Evolutionary conservation across 768 basidiomycete species (phyloP).

Genomic region (Lepiota venenata): DNA sequence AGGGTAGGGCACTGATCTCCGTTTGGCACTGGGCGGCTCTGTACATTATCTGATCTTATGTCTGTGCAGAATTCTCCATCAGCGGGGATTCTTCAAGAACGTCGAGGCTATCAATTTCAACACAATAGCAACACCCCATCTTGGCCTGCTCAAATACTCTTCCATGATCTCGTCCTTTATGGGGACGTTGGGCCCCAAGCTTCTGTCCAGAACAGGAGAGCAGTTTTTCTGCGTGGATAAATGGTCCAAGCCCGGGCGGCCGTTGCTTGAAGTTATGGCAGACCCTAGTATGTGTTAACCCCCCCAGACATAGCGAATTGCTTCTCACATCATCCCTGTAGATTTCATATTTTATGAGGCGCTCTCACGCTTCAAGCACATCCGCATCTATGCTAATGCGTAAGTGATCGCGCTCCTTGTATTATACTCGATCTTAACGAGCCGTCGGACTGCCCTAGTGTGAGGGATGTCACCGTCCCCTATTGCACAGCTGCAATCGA

Average conservation of each 20-base stretch:
- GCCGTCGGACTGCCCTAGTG: conserved; percentile 33
- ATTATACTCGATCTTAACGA: not conserved
- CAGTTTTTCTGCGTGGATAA: conserved; percentile 75
- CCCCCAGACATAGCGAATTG: not conserved
- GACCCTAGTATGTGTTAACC: conserved; percentile 63
- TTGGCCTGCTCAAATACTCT: conserved; percentile 67
- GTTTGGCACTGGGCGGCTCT: not conserved
- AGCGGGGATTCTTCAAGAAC: conserved; percentile 66
- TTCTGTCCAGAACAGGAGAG: conserved; percentile 77
- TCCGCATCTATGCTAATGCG: conserved; percentile 82
- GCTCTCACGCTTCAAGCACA: conserved; percentile 59
- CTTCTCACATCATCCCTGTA: conserved; percentile 22
- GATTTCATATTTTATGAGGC: conserved; percentile 77
- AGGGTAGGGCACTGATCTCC: conserved; percentile 41
- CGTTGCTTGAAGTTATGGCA: conserved; percentile 74
- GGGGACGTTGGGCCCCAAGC: conserved; percentile 56
- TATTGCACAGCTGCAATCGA: conserved; percentile 79
- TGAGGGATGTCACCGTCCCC: conserved; percentile 80
- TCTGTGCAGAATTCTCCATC: conserved; percentile 51
- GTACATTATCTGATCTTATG: conserved; percentile 2
- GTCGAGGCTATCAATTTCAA: conserved; percentile 78
- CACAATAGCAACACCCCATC: conserved; percentile 80
- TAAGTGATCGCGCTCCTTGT: conserved; percentile 28
- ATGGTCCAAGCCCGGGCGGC: conserved; percentile 64
- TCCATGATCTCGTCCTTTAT: conserved; percentile 54